phyloP scores from a whole-genome alignment of 768 basidiomycete species.

The Lactifluus subvellereus region DNA sequence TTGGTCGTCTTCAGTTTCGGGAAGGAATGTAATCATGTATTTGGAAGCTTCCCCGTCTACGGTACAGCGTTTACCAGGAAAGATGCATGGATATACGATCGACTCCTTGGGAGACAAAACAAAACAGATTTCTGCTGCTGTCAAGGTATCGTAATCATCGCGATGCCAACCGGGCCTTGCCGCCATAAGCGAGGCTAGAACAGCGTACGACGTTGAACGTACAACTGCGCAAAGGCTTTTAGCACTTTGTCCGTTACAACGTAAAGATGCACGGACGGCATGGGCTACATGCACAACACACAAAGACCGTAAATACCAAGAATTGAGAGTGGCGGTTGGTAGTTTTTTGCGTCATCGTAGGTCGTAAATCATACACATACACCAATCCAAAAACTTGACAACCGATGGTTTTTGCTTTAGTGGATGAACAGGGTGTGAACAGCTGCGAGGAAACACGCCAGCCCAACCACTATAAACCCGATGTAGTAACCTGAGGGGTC shows the following conservation, averaged over 20 bases:
- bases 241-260: background rate
- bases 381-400: background rate
- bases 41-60: no score
- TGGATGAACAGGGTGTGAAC: constrained; percentile 15
- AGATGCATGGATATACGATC: no score
- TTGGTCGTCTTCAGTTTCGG: no score
- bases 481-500: constrained; percentile 16
- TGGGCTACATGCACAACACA: background rate
- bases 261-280: background rate
- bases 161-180: no score
- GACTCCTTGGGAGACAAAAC: no score
- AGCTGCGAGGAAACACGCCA: constrained; percentile 11
- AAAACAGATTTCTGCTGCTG: no score
- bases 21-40: no score
- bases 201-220: no score
- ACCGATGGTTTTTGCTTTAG: background rate
- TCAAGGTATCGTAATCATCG: no score
- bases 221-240: no score
- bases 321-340: background rate
- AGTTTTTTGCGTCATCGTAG: background rate
- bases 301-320: background rate
- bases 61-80: no score
- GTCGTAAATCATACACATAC: background rate
- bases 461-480: constrained; percentile 14
- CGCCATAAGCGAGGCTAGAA: background rate